phyloP scores from a whole-genome alignment of 148 eudicot genomes.

The Selenicereus undatus region DNA sequence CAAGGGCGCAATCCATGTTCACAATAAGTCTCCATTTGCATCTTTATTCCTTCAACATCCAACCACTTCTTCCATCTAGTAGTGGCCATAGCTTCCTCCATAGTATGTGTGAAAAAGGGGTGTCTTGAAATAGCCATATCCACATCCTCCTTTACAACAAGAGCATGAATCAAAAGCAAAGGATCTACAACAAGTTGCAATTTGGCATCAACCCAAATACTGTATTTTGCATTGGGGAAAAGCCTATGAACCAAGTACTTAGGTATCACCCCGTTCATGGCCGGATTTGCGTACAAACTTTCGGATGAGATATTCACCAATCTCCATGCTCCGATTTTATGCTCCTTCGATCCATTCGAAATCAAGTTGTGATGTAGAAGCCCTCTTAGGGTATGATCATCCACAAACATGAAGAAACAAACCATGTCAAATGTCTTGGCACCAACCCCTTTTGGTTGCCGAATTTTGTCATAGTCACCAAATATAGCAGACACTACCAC shows the following conservation, averaged over 20 bases:
- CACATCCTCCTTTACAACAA: slow-evolving; percentile 49
- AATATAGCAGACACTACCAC: slow-evolving; percentile 90
- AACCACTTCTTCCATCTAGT: slow-evolving; percentile 93
- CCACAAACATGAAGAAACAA: slow-evolving; percentile 92
- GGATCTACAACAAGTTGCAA: slow-evolving; percentile 89
- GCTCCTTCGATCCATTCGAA: slow-evolving; percentile 25
- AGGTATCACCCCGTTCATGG: slow-evolving; percentile 89
- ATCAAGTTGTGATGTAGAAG: slow-evolving; percentile 55
- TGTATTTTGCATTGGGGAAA: slow-evolving; percentile 69
- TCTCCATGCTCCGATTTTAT: slow-evolving; percentile 80
- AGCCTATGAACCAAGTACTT: slow-evolving; percentile 88
- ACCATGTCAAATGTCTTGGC: slow-evolving; percentile 60
- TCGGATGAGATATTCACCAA: slow-evolving; percentile 45
- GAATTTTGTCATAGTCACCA: slow-evolving; percentile 83
- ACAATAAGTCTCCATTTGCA: slow-evolving; percentile 85
- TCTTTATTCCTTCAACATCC: slow-evolving; percentile 62
- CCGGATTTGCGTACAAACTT: slow-evolving; percentile 53
- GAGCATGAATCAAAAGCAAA: slow-evolving; percentile 67
- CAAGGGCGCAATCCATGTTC: slow-evolving; percentile 83
- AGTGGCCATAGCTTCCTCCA: slow-evolving; percentile 96
- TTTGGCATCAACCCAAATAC: slow-evolving; percentile 91
- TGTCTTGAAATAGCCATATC: slow-evolving; percentile 92
- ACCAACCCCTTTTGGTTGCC: slow-evolving; percentile 86
- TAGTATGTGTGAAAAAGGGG: slow-evolving; percentile 62
- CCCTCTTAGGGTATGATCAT: slow-evolving; percentile 52